Evolutionary conservation across 176 grass and related monocot genomes (phyloP).

Genomic region (Alloteropsis semialata): DNA sequence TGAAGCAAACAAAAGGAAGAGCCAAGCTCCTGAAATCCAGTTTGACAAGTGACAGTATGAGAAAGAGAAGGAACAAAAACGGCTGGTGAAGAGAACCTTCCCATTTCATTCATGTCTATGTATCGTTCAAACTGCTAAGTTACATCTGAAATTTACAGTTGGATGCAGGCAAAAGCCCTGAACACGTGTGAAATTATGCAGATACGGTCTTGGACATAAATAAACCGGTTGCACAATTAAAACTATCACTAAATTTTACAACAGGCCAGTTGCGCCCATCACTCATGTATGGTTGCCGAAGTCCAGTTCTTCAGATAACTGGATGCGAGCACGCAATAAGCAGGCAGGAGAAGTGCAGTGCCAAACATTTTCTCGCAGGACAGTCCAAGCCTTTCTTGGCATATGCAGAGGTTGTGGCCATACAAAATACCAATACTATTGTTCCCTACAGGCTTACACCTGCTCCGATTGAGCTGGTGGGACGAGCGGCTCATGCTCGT

Average conservation of each 20-base stretch:
- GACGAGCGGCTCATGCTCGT: conserved; percentile 51
- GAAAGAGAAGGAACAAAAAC: neutral
- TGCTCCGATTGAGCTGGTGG: conserved; percentile 34
- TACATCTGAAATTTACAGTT: conserved; percentile 45
- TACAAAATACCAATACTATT: neutral
- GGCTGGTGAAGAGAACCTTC: neutral
- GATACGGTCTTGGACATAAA: neutral
- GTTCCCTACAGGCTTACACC: conserved; percentile 21
- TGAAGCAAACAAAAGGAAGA: neutral
- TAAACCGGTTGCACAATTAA: neutral
- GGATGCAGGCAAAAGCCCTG: conserved; percentile 18
- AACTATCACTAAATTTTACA: conserved; percentile 11
- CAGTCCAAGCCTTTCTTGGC: neutral
- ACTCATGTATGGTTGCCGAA: conserved; percentile 10
- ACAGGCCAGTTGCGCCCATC: conserved; percentile 19
- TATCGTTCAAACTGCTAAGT: neutral
- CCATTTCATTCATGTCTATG: conserved; percentile 10
- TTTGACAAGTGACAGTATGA: neutral
- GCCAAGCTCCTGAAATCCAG: neutral
- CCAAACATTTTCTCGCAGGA: neutral
- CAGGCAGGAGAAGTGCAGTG: neutral
- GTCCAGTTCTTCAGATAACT: neutral
- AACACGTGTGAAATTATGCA: neutral
- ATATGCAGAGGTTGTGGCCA: neutral
- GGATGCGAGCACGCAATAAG: neutral